Conservation (phyloP, 331 rosid genomes). For the Quercus phellos region DNA sequence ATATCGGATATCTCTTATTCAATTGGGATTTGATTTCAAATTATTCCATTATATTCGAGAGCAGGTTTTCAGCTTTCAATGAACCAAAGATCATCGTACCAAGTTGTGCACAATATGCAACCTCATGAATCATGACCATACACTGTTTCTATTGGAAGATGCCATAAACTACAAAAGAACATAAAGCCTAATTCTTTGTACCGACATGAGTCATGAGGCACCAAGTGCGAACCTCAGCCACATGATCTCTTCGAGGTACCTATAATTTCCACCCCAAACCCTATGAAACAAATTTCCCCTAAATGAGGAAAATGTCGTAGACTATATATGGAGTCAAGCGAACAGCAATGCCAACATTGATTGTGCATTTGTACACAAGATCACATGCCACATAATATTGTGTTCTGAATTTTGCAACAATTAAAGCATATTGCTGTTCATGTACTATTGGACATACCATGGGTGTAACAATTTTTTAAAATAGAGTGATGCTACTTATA, state of each 20-base stretch:
- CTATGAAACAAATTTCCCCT: neutral
- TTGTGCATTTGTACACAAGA: too few relatives aligned
- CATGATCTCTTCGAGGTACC: neutral
- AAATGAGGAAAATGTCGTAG: too few relatives aligned
- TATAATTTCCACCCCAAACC: neutral
- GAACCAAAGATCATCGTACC: neutral
- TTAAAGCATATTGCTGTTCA: too few relatives aligned
- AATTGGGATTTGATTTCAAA: neutral
- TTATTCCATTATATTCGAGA: neutral
- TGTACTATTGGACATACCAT: too few relatives aligned
- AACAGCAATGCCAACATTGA: too few relatives aligned
- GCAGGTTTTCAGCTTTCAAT: neutral
- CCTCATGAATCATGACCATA: neutral
- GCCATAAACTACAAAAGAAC: neutral
- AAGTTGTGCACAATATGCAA: neutral
- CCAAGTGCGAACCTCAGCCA: neutral
- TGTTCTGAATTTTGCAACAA: too few relatives aligned
- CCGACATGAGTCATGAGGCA: neutral
- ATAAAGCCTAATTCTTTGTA: neutral
- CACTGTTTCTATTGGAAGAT: neutral
- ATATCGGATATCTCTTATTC: too few relatives aligned
- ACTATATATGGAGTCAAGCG: too few relatives aligned
- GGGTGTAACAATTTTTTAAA: too few relatives aligned
- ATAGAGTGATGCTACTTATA: too few relatives aligned
- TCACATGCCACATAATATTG: too few relatives aligned